These are phyloP conservation scores for Eucommia ulmoides DNA, from an alignment of 257 asterid species.

Conservation along the genomic window DNA sequence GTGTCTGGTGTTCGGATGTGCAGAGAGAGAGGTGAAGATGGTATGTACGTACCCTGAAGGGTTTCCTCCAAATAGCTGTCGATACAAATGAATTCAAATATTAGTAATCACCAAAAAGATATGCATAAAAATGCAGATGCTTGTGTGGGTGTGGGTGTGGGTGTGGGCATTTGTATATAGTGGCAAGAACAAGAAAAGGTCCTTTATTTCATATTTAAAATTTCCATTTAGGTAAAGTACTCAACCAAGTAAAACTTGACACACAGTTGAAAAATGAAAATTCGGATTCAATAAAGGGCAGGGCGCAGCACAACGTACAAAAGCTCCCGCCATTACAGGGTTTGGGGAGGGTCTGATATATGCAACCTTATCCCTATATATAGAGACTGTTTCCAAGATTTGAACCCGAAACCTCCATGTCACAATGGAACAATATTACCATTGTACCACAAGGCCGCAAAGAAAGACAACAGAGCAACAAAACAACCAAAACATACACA, in stretches of 20 bases:
- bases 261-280: not conserved
- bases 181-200: not conserved
- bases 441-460: too few relatives aligned
- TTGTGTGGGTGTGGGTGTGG: too few relatives aligned
- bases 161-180: not conserved
- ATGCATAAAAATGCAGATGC: not conserved
- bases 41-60: slow-evolving; percentile 54
- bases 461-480: too few relatives aligned
- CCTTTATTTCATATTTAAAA: not conserved
- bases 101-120: slow-evolving; percentile 13
- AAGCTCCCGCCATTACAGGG: too few relatives aligned
- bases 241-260: not conserved
- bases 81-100: slow-evolving; percentile 7
- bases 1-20: too few relatives aligned
- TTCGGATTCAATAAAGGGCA: not conserved
- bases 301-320: not conserved
- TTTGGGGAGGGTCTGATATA: too few relatives aligned
- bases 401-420: too few relatives aligned
- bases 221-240: not conserved
- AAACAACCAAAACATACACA: too few relatives aligned
- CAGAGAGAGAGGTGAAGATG: not conserved
- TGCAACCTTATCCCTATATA: too few relatives aligned
- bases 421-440: too few relatives aligned
- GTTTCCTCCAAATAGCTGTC: slow-evolving; percentile 66
- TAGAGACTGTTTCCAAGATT: too few relatives aligned